Conservation (phyloP, 352 stramenopile species). For the Phytophthora agathidicida region DNA sequence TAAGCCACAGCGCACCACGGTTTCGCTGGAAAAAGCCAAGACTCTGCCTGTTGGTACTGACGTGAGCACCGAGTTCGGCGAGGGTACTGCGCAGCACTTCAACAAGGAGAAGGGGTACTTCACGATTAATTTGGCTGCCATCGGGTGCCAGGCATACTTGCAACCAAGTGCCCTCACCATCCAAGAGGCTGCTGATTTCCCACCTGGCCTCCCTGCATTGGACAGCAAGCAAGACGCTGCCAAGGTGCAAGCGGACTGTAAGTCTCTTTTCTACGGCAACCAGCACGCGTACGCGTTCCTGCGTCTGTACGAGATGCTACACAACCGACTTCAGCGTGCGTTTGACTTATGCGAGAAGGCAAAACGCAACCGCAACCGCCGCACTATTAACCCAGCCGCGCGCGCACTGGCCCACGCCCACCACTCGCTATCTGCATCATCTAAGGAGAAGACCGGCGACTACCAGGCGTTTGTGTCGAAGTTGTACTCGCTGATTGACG, state of each 20-base stretch:
- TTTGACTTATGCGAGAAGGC: conserved; percentile 87
- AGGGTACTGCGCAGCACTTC: conserved; percentile 83
- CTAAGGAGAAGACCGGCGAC: conserved; percentile 81
- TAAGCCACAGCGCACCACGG: conserved; percentile 71
- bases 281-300: conserved; percentile 91
- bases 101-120: conserved; percentile 66
- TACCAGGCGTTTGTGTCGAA: conserved; percentile 90
- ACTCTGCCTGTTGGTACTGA: conserved; percentile 68
- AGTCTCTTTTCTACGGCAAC: conserved; percentile 75
- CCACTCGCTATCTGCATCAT: conserved; percentile 48
- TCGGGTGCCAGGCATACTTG: conserved; percentile 67
- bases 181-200: conserved; percentile 78
- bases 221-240: conserved; percentile 64
- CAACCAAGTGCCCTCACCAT: conserved; percentile 80
- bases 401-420: conserved; percentile 78
- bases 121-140: conserved; percentile 69
- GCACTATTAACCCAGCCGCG: conserved; percentile 87
- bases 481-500: conserved; percentile 87
- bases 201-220: conserved; percentile 60
- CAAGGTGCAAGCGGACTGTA: conserved; percentile 47
- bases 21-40: conserved; percentile 72
- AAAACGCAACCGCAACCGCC: conserved; percentile 84
- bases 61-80: conserved; percentile 81
- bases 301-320: conserved; percentile 89
- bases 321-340: conserved; percentile 83